A percentile compares a stretch with the other conserved stretches of the same genome.
Conservation (phyloP, 768 basidiomycete genomes). For the Leccinum longicurvipes region DNA sequence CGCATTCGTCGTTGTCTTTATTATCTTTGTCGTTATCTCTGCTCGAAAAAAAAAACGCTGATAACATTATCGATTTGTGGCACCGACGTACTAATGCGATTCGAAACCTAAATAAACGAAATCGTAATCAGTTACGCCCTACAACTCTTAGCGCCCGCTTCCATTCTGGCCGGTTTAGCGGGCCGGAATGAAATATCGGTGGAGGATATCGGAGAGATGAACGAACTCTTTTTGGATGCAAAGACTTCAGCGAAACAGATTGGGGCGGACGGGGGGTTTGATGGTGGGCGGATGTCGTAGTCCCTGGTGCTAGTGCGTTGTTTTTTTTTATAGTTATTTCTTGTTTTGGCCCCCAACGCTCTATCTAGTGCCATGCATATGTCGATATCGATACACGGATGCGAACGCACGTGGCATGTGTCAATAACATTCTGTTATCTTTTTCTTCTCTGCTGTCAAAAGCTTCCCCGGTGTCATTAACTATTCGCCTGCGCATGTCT, state of each 20-base stretch:
- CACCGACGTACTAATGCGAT: not conserved
- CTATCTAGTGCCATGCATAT: not conserved
- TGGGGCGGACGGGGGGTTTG: slow-evolving; percentile 36
- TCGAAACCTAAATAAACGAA: not conserved
- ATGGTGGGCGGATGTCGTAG: slow-evolving; percentile 33
- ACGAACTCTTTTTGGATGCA: slow-evolving; percentile 92
- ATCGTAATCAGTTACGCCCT: slow-evolving; percentile 69
- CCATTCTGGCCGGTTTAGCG: slow-evolving; percentile 74
- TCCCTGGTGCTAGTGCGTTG: not conserved
- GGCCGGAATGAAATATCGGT: slow-evolving; percentile 79
- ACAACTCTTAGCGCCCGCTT: slow-evolving; percentile 87
- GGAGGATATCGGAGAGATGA: slow-evolving; percentile 93
- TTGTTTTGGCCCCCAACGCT: not conserved
- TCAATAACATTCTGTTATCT: not conserved
- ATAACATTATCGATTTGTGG: slow-evolving; percentile 6
- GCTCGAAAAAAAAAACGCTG: not conserved
- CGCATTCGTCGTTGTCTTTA: not conserved
- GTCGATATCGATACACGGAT: not conserved
- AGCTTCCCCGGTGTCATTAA: not conserved
- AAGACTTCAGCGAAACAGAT: slow-evolving; percentile 70
- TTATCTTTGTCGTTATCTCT: not conserved
- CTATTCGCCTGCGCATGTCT: not conserved
- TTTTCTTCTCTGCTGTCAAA: not conserved
- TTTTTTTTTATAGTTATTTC: slow-evolving; percentile 5
- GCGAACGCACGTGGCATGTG: not conserved